These are phyloP conservation scores for Podaxis carcinomalis DNA, from an alignment of 768 basidiomycete genomes.

Conservation along the genomic window DNA sequence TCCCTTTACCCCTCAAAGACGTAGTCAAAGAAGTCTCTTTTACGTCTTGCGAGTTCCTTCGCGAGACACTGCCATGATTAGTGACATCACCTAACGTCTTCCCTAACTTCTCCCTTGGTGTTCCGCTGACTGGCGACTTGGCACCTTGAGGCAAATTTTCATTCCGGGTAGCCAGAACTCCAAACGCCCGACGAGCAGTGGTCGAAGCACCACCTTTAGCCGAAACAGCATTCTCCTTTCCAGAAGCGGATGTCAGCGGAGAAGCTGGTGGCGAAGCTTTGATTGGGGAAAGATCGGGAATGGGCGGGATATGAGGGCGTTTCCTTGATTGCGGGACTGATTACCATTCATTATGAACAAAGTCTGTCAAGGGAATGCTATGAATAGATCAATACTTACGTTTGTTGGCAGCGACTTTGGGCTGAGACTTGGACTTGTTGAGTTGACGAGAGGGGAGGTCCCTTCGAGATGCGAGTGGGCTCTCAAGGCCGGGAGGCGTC, in stretches of 20 bases:
- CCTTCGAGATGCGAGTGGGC: constrained; percentile 16
- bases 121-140: constrained; percentile 15
- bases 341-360: background rate
- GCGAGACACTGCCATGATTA: constrained; percentile 8
- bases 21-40: constrained; percentile 13
- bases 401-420: constrained; percentile 33
- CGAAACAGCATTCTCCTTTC: constrained; percentile 37
- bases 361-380: background rate
- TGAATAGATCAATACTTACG: constrained; percentile 23
- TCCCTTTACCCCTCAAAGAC: constrained; percentile 18
- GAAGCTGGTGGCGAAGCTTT: constrained; percentile 48
- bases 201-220: constrained; percentile 19
- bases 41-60: constrained; percentile 12
- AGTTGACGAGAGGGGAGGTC: constrained; percentile 18
- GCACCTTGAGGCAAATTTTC: constrained; percentile 10
- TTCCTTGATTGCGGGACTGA: constrained; percentile 31
- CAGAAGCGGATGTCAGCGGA: constrained; percentile 27
- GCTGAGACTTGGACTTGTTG: constrained; percentile 40
- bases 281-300: constrained; percentile 44
- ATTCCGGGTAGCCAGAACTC: constrained; percentile 11
- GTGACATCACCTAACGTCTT: constrained; percentile 6
- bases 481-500: constrained; percentile 32
- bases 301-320: constrained; percentile 28
- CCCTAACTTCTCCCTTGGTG: constrained; percentile 13
- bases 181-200: constrained; percentile 10